Percentiles rank a stretch among this genome's conserved stretches.
phyloP scores from a whole-genome alignment of 2,329 filamentous ascomycete genomes.

The Sclerotiophoma versabilis region DNA sequence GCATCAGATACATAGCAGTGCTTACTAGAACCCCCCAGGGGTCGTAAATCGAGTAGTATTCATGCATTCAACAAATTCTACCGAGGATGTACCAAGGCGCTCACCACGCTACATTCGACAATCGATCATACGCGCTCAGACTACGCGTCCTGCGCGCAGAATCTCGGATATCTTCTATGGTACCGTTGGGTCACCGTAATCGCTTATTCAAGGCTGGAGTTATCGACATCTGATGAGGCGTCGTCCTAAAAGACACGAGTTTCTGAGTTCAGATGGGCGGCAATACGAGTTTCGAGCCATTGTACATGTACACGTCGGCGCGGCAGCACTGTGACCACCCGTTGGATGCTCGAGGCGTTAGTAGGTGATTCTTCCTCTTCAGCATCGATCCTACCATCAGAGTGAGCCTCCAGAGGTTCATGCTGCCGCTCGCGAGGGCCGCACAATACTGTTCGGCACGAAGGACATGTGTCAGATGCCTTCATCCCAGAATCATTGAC shows the following conservation, averaged over 20 bases:
- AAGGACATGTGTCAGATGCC: constrained; percentile 11
- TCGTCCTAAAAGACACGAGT: neutral
- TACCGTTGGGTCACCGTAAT: neutral
- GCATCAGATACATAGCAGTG: neutral
- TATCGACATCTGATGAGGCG: neutral
- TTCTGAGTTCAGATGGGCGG: neutral
- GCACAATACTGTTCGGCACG: constrained; percentile 14
- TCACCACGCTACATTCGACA: no score
- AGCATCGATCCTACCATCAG: neutral
- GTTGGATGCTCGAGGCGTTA: neutral
- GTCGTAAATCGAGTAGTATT: neutral
- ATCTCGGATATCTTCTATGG: neutral
- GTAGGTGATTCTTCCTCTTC: neutral
- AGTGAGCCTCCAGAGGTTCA: neutral
- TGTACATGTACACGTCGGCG: neutral
- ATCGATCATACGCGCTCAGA: no score
- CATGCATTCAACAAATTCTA: neutral
- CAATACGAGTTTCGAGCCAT: neutral
- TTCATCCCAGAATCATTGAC: constrained; percentile 14
- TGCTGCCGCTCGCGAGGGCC: neutral
- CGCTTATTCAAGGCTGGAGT: neutral
- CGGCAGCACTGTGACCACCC: neutral
- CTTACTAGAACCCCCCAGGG: neutral
- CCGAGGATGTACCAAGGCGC: no score
- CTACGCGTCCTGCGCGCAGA: neutral